Evolutionary conservation across 2,329 filamentous ascomycete genomes (phyloP), one percentile per base, ranked within the genome.

Genomic region (Colletotrichum sp.): DNA sequence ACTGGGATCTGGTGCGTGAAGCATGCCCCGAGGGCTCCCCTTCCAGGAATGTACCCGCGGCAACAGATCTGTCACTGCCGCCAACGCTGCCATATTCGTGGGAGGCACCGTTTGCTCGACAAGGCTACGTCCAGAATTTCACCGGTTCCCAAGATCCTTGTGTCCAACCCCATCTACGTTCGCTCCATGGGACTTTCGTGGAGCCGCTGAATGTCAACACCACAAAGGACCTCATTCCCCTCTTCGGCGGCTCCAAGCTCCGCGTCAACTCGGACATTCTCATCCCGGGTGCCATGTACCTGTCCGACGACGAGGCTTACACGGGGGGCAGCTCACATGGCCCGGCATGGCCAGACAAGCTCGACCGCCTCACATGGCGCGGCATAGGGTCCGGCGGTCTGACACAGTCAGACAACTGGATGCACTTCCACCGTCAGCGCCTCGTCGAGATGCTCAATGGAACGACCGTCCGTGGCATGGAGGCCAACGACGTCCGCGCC

Each of bases 361-460:
- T 84, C 32, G 86, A 90, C 70, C 85, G 83, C 5, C 83, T 92
- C 61, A 84, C 93, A 43, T 94, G 93, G 93, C 91, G 93, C 48
- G 93, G 93, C 61, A 90, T 91, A 3, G 91, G 90, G 5, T 93
- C 92, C 9, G 93, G 92, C 5, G 92, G 92, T 3, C 85, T 87
- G 32, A 83, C 87, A 61, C 84, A 83, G 71, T 79, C 80, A n/a
- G 81, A 91, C 60, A 93, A 90, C 76, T 95, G 93, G 93, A 87
- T 87, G 38, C 89, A 91, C 43, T 94, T 94, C 79, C 93, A 95
- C 76, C 91, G 93, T n/a, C 93, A 94, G 79, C 91, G 93, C 6
- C 91, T 95, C 73, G 85, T 94, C 30, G 87, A 92, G 74, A 93
- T 94, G 91, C 85, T 93, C 64, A 94, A 95, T 79, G 89, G 89